Percentiles rank a stretch among this genome's conserved stretches.
Evolutionary conservation across 2,329 filamentous ascomycete genomes (phyloP).

Genomic region (Neodidymelliopsis sp.): DNA sequence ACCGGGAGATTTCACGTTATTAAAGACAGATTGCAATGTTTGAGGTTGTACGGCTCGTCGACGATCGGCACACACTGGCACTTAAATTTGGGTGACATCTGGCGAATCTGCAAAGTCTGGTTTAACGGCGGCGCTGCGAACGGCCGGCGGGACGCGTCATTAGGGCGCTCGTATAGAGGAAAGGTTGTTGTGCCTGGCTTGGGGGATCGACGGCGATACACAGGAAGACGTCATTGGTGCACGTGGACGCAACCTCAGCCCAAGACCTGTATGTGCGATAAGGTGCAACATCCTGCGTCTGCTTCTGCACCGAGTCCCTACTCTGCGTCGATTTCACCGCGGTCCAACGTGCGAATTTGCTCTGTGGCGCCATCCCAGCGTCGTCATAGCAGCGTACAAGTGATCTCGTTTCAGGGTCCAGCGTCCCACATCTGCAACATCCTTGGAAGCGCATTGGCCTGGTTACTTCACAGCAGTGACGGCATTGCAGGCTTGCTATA

Average conservation of each 20-base stretch:
- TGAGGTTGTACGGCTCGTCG: too few relatives aligned
- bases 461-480: slow-evolving; percentile 12
- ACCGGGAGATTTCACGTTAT: too few relatives aligned
- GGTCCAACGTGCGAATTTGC: too few relatives aligned
- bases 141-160: slow-evolving; percentile 13
- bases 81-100: slow-evolving; percentile 12
- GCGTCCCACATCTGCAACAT: slow-evolving; percentile 8
- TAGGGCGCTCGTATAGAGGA: slow-evolving; percentile 10
- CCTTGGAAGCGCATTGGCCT: slow-evolving; percentile 17
- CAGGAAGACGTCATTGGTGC: slow-evolving; percentile 7
- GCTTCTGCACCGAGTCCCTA: too few relatives aligned
- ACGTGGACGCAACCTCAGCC: slow-evolving; percentile 10
- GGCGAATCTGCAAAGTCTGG: slow-evolving; percentile 2
- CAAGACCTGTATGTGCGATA: slow-evolving; percentile 2
- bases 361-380: too few relatives aligned
- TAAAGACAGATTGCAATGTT: too few relatives aligned
- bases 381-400: too few relatives aligned
- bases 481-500: slow-evolving; percentile 13
- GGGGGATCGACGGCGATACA: slow-evolving; percentile 12
- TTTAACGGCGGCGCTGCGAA: neutral
- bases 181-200: slow-evolving; percentile 14
- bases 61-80: neutral
- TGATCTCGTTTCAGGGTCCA: slow-evolving; percentile 16
- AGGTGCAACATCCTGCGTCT: too few relatives aligned
- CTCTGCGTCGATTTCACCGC: too few relatives aligned